These are phyloP conservation scores for Akanthomyces dipterigenus DNA, from an alignment of 2,329 filamentous ascomycete genomes.

Conservation along the genomic window DNA sequence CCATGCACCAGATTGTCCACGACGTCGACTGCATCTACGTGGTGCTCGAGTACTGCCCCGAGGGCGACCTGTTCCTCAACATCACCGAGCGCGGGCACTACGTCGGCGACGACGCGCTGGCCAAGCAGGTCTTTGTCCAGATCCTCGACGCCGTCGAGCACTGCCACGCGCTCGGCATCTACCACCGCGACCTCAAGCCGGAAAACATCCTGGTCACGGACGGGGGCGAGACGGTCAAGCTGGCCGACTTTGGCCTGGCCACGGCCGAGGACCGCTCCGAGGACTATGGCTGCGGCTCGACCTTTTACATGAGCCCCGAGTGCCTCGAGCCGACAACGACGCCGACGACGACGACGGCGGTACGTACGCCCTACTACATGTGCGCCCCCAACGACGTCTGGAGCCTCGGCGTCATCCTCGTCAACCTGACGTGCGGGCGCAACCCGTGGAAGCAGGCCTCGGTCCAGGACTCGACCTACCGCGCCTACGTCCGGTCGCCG, in stretches of 20 bases:
- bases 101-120: constrained; percentile 83
- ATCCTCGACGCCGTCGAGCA: constrained; percentile 94
- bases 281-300: constrained; percentile 96
- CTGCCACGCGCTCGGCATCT: constrained; percentile 89
- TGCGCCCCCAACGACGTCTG: constrained; percentile 96
- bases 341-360: constrained; percentile 17
- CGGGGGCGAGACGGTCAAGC: constrained; percentile 81
- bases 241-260: constrained; percentile 95
- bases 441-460: constrained; percentile 99
- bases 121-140: constrained; percentile 84
- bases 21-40: constrained; percentile 90
- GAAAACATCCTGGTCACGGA: constrained; percentile 95
- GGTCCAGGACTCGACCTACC: constrained; percentile 88
- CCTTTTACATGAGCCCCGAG: constrained; percentile 99
- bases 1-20: constrained; percentile 89
- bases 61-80: constrained; percentile 94
- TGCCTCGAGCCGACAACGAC: constrained; percentile 73
- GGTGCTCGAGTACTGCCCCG: constrained; percentile 92
- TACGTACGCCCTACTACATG: constrained; percentile 72
- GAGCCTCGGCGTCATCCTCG: constrained; percentile 95
- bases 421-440: constrained; percentile 94
- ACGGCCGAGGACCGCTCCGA: constrained; percentile 77
- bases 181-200: constrained; percentile 95
- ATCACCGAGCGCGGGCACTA: constrained; percentile 95
- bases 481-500: constrained; percentile 76